Conservation (phyloP, 1,139 yeast genomes). For the Zygoascus hellenicus region DNA sequence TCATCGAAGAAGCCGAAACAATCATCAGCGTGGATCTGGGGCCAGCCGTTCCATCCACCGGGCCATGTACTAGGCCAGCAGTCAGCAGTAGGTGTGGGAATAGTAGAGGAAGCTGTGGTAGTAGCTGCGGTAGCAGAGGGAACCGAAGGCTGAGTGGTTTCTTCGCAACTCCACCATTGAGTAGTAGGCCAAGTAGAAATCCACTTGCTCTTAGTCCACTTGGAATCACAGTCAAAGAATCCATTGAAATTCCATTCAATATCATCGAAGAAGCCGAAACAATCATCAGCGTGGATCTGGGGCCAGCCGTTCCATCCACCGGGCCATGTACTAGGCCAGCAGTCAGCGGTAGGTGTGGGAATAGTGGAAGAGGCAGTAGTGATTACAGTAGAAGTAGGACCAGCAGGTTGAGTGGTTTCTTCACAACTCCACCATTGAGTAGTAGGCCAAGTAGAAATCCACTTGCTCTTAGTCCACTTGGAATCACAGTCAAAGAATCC, state of each 20-base stretch:
- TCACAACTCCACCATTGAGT: conserved; percentile 7
- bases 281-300: conserved; percentile 12
- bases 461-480: neutral
- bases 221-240: neutral
- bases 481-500: neutral
- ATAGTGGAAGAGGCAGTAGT: conserved; percentile 8
- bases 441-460: conserved; percentile 5
- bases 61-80: conserved; percentile 9
- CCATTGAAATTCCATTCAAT: conserved; percentile 1
- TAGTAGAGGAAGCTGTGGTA: conserved; percentile 2
- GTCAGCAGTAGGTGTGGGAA: conserved; percentile 5
- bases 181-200: conserved; percentile 7
- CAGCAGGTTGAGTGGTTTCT: neutral
- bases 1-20: conserved; percentile 7
- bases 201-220: conserved; percentile 5
- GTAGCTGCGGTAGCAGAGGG: conserved; percentile 4
- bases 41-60: conserved; percentile 5
- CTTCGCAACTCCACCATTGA: conserved; percentile 4
- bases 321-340: conserved; percentile 7
- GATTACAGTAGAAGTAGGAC: conserved; percentile 3
- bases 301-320: conserved; percentile 3
- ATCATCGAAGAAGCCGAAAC: conserved; percentile 7
- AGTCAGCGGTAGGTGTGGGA: neutral
- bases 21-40: conserved; percentile 11
- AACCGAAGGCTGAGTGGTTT: neutral